phyloP scores from a whole-genome alignment of 1,139 yeast genomes.

The Sugiyamaella xylanicola region DNA sequence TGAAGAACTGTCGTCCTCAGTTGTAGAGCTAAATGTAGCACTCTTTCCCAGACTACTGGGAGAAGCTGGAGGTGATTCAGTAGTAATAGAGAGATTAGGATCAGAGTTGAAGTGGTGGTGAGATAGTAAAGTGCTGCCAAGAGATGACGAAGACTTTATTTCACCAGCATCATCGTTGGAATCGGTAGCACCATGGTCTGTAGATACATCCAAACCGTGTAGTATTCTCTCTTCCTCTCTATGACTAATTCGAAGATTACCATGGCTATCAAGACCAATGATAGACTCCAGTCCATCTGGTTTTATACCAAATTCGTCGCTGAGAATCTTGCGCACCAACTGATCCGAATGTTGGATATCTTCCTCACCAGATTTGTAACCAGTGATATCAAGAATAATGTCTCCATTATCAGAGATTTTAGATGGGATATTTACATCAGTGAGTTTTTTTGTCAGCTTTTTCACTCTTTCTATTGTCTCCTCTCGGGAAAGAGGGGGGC shows the following conservation, averaged over 20 bases:
- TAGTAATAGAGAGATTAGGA: conserved; percentile 16
- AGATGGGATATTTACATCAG: conserved; percentile 78
- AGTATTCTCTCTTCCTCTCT: conserved; percentile 36
- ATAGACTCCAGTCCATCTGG: conserved; percentile 50
- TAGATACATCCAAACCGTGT: conserved; percentile 11
- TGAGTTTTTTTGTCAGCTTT: conserved; percentile 66
- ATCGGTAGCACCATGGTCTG: conserved; percentile 11
- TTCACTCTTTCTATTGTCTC: conserved; percentile 65
- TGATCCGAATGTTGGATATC: conserved; percentile 49
- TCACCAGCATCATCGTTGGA: conserved; percentile 18
- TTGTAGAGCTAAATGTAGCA: conserved; percentile 8
- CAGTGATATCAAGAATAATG: conserved; percentile 90
- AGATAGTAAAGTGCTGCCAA: conserved; percentile 19
- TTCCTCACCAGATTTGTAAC: conserved; percentile 87
- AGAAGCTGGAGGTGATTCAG: background rate
- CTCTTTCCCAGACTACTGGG: background rate
- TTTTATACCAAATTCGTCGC: conserved; percentile 64
- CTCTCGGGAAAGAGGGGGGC: conserved; percentile 40
- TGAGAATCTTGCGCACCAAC: conserved; percentile 67
- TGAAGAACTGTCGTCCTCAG: conserved; percentile 24
- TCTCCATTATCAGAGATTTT: conserved; percentile 90
- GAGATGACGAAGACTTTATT: conserved; percentile 7
- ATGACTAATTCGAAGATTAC: conserved; percentile 67
- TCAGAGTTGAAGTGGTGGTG: conserved; percentile 28
- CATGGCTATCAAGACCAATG: conserved; percentile 65